phyloP scores from a whole-genome alignment of 768 basidiomycete species.

The Termitomyces sp. region DNA sequence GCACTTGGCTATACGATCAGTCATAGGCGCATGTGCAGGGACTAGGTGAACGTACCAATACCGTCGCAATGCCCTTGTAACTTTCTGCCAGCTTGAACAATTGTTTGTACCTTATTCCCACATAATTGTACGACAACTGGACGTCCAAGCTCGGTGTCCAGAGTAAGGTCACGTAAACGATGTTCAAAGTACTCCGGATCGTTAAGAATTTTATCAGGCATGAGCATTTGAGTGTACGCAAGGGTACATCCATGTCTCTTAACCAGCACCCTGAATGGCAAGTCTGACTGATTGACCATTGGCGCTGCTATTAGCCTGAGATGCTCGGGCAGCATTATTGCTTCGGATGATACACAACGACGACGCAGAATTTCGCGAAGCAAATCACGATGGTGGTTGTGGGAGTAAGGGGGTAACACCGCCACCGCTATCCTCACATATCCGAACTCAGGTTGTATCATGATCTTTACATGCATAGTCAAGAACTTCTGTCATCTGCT shows the following conservation, averaged over 20 bases:
- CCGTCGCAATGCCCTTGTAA: conserved; percentile 63
- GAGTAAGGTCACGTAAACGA: conserved; percentile 55
- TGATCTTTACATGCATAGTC: too few species aligned
- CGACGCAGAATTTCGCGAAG: not conserved
- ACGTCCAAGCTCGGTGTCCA: conserved; percentile 26
- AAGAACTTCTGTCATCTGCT: not conserved
- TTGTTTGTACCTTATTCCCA: conserved; percentile 62
- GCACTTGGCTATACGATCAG: conserved; percentile 15
- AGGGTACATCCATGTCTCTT: conserved; percentile 63
- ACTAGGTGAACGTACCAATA: conserved; percentile 49
- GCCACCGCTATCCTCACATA: too few species aligned
- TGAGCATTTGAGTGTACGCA: conserved; percentile 78
- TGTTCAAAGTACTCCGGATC: conserved; percentile 65
- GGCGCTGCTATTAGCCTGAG: conserved; percentile 59
- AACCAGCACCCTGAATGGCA: conserved; percentile 67
- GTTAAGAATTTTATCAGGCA: conserved; percentile 57
- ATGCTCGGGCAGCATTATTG: conserved; percentile 20
- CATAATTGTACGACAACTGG: conserved; percentile 74
- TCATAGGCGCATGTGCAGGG: not conserved
- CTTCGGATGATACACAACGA: not conserved
- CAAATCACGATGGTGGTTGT: not conserved
- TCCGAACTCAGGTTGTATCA: too few species aligned
- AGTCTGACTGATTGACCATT: conserved; percentile 80
- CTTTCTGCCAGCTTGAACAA: conserved; percentile 61
- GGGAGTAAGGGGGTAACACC: not conserved